These are phyloP conservation scores for Middelhovenomyces tepae DNA, from an alignment of 805 yeast species.

Conservation along the genomic window DNA sequence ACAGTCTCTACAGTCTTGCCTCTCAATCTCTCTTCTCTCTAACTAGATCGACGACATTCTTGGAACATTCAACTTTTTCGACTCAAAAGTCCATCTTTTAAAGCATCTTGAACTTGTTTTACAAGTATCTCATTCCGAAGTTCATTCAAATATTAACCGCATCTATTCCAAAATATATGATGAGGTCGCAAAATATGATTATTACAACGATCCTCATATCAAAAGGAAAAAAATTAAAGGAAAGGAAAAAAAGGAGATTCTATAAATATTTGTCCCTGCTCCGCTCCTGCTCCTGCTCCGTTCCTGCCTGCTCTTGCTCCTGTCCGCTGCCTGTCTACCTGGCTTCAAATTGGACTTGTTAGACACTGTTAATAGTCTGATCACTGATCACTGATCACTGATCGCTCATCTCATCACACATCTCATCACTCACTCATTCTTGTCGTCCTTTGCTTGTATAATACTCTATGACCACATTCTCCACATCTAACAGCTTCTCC, in stretches of 20 bases:
- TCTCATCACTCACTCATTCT: conserved; percentile 65
- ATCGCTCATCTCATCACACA: conserved; percentile 22
- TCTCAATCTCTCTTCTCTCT: conserved; percentile 1
- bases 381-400: background rate
- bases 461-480: conserved; percentile 96
- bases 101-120: conserved; percentile 7
- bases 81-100: conserved; percentile 8
- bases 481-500: conserved; percentile 97
- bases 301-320: conserved; percentile 3
- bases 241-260: background rate
- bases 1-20: conserved; percentile 3
- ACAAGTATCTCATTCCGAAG: too few species aligned
- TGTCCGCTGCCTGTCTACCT: conserved; percentile 32
- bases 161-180: background rate
- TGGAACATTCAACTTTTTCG: conserved; percentile 7
- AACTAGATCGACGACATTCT: conserved; percentile 5
- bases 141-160: too few species aligned
- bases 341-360: conserved; percentile 62
- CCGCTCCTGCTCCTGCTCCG: background rate
- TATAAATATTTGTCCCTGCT: conserved; percentile 1
- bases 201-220: background rate
- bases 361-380: background rate
- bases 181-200: background rate
- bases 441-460: conserved; percentile 94
- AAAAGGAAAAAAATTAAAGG: conserved; percentile 1